A percentile compares a stretch with the other conserved stretches of the same genome.
These are phyloP conservation scores for Cutaneotrichosporon mucoides DNA, from an alignment of 1,284 basidiomycete species.

Conservation along the genomic window DNA sequence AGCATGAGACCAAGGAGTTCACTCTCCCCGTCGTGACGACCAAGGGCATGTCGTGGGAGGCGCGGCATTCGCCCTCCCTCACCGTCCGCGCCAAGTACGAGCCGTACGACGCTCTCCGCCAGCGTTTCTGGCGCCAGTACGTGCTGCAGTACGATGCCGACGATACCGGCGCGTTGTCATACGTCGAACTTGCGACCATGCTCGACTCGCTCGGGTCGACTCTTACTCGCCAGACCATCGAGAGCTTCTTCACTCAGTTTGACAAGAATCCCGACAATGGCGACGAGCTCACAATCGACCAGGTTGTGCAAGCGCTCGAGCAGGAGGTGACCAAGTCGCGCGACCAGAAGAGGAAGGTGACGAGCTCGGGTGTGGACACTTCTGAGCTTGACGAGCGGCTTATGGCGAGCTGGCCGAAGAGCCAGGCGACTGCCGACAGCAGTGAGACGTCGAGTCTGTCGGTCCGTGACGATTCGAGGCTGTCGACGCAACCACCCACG, in stretches of 20 bases:
- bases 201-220: slow-evolving; percentile 95
- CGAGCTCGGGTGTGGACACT: slow-evolving; percentile 2
- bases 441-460: background rate
- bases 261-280: slow-evolving; percentile 59
- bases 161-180: slow-evolving; percentile 71
- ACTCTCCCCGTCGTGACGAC: slow-evolving; percentile 48
- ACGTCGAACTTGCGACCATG: slow-evolving; percentile 90
- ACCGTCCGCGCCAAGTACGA: slow-evolving; percentile 79
- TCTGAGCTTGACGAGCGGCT: slow-evolving; percentile 12
- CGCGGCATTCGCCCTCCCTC: slow-evolving; percentile 44
- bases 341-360: slow-evolving; percentile 60
- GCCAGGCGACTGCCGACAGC: background rate
- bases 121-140: slow-evolving; percentile 88
- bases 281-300: slow-evolving; percentile 72
- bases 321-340: slow-evolving; percentile 67
- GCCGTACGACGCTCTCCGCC: slow-evolving; percentile 84
- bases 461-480: slow-evolving; percentile 14
- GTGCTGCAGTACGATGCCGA: slow-evolving; percentile 87
- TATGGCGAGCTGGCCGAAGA: background rate
- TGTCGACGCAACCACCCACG: slow-evolving; percentile 8
- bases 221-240: slow-evolving; percentile 71
- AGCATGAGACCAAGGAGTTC: slow-evolving; percentile 66
- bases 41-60: slow-evolving; percentile 46
- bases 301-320: slow-evolving; percentile 73
- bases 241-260: slow-evolving; percentile 70